These are phyloP conservation scores for Hyaloscypha variabilis DNA, from an alignment of 495 filamentous ascomycete genomes.

Conservation along the genomic window DNA sequence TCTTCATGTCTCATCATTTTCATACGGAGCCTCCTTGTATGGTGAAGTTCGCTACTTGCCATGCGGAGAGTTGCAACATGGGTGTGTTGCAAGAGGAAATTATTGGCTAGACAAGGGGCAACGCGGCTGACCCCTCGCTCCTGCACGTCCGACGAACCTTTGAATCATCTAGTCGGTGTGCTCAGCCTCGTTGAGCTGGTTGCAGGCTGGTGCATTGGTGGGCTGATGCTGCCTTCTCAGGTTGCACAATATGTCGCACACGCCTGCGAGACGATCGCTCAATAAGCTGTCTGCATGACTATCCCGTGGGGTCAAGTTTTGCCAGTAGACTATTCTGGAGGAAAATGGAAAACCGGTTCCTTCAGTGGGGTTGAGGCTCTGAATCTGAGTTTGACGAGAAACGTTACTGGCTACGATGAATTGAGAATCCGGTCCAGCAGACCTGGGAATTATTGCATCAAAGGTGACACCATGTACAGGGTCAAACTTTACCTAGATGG, in stretches of 20 bases:
- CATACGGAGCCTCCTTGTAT: background rate
- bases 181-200: constrained; percentile 4
- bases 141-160: background rate
- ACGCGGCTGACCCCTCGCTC: background rate
- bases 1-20: constrained; percentile 2
- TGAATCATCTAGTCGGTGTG: constrained; percentile 3
- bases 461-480: background rate
- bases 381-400: background rate
- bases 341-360: background rate
- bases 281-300: constrained; percentile 2
- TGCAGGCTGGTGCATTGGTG: background rate
- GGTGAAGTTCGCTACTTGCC: too few relatives aligned
- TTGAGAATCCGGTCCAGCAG: background rate
- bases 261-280: background rate
- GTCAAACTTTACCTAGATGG: constrained; percentile 2
- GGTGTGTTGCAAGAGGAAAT: constrained; percentile 2
- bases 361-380: constrained; percentile 1
- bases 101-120: background rate
- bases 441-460: constrained; percentile 1
- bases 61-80: background rate
- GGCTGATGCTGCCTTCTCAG: constrained; percentile 5
- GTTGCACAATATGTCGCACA: background rate
- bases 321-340: background rate
- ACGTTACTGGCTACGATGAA: background rate
- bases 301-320: background rate